Conservation (phyloP, 169 alveolate species). For the Miamiensis avidus region DNA sequence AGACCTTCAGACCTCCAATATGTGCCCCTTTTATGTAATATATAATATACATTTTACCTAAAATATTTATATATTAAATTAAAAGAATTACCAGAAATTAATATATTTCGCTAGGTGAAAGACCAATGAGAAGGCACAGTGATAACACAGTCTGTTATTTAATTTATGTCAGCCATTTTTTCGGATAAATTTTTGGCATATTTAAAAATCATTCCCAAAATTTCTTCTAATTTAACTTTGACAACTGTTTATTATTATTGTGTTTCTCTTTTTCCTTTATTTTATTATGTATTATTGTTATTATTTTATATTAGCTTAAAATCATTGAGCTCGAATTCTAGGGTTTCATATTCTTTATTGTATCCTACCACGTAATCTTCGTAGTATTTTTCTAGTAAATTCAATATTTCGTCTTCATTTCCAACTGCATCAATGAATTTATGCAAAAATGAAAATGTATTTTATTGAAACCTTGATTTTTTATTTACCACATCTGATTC, state of each 20-base stretch:
- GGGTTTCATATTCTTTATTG: conserved; percentile 61
- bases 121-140: conserved; percentile 65
- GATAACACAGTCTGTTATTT: conserved; percentile 59
- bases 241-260: no score
- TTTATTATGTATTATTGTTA: conserved; percentile 29
- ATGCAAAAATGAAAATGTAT: conserved; percentile 50
- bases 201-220: conserved; percentile 65
- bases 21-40: conserved; percentile 53
- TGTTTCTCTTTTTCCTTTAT: conserved; percentile 12
- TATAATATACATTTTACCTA: no score
- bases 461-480: conserved; percentile 57
- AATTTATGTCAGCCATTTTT: conserved; percentile 52
- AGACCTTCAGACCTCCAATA: conserved; percentile 57
- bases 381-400: conserved; percentile 19
- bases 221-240: conserved; percentile 50
- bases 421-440: conserved; percentile 63
- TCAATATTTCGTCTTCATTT: conserved; percentile 38
- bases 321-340: conserved; percentile 59
- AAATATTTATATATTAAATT: neutral
- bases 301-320: conserved; percentile 49
- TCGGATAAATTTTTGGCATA: conserved; percentile 60
- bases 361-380: conserved; percentile 30
- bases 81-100: conserved; percentile 4
- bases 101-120: conserved; percentile 32
- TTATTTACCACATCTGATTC: conserved; percentile 61